These are phyloP conservation scores for Didymella keratinophila DNA, from an alignment of 2,329 filamentous ascomycete genomes.

Conservation along the genomic window DNA sequence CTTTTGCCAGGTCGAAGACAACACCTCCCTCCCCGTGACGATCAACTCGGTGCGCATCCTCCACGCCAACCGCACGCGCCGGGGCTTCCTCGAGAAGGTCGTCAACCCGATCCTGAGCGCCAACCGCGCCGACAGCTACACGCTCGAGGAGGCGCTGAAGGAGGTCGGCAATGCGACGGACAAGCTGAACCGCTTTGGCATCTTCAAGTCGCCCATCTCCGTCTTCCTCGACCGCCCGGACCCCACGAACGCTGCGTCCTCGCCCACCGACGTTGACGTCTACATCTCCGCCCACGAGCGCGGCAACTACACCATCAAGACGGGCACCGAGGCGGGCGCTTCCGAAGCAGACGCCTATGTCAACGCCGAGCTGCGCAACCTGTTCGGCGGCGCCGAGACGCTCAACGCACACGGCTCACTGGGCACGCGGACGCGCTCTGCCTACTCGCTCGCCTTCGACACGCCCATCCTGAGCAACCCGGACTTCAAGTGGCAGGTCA, in stretches of 20 bases:
- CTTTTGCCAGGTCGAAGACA: slow-evolving; percentile 71
- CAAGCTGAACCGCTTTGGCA: slow-evolving; percentile 82
- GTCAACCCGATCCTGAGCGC: slow-evolving; percentile 78
- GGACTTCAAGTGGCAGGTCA: slow-evolving; percentile 78
- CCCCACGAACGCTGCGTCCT: slow-evolving; percentile 71
- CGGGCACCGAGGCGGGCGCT: slow-evolving; percentile 92
- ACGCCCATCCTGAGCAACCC: slow-evolving; percentile 86
- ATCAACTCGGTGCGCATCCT: slow-evolving; percentile 86
- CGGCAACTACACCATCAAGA: slow-evolving; percentile 85
- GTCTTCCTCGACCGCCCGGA: slow-evolving; percentile 82
- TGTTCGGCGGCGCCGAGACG: slow-evolving; percentile 93
- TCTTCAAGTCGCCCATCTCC: slow-evolving; percentile 83
- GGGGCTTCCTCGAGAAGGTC: slow-evolving; percentile 80
- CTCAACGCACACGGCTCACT: slow-evolving; percentile 86
- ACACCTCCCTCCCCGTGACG: slow-evolving; percentile 85
- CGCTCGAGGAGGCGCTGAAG: slow-evolving; percentile 75
- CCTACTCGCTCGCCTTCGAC: slow-evolving; percentile 86
- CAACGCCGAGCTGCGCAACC: slow-evolving; percentile 85
- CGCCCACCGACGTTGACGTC: slow-evolving; percentile 80
- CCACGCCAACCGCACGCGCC: slow-evolving; percentile 83
- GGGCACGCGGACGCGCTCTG: slow-evolving; percentile 88
- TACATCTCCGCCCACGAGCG: slow-evolving; percentile 81
- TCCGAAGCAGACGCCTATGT: slow-evolving; percentile 93
- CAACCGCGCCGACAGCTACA: slow-evolving; percentile 72
- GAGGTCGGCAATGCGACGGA: slow-evolving; percentile 74